Base-by-base conservation (phyloP, 2,329 filamentous ascomycete species). In the Seiridium unicorne region DNA sequence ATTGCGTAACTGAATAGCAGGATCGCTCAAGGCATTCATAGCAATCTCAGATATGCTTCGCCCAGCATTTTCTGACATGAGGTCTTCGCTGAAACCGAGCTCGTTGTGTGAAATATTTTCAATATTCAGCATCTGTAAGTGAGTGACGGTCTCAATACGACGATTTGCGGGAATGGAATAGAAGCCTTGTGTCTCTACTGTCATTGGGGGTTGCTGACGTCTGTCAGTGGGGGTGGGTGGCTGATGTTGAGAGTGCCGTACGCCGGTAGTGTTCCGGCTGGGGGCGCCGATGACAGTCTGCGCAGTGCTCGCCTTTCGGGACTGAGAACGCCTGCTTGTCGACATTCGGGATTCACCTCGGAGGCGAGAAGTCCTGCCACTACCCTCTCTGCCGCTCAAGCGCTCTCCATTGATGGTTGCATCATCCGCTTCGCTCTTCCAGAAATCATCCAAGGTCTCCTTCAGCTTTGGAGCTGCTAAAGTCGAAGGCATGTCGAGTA, bases 91-190 rank as follows among this genome's bases (percentile, higher is more conserved):
- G 51, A 98, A 81, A 4, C 93, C 93, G 60, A 96, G 86, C 65
- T 97, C 93, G 47, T 91, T 89, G 61, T 93, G 89, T 0, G 93
- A 93, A 59, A 96, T 91, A 69, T 95, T 93, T 75, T 98, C 95
- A 1, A 98, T 85, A 63, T 95, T 94, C 35, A 96, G 84, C 86
- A 97, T 95, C 70, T 96, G 92, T 44, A 95, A 79, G 5, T 94
- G 83, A 18, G 86, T 89, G 36, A 89, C 84, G 4, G 85, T 79
- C 66, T 89, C 86, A 35, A 88, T 76, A 10, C 82, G 84, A 42
- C 83, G 82, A 65, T 83, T 81, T 2, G 84, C 84, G 7, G 79
- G 81, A 18, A 81, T 68, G 40, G 84, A 73, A 66, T 84, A 87
- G 55, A 88, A 80, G 1, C 83, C 82, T 7, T 66, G 61, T 36